Evolutionary conservation across 73 alveolate species (phyloP).

Genomic region (Urostyla sp.): DNA sequence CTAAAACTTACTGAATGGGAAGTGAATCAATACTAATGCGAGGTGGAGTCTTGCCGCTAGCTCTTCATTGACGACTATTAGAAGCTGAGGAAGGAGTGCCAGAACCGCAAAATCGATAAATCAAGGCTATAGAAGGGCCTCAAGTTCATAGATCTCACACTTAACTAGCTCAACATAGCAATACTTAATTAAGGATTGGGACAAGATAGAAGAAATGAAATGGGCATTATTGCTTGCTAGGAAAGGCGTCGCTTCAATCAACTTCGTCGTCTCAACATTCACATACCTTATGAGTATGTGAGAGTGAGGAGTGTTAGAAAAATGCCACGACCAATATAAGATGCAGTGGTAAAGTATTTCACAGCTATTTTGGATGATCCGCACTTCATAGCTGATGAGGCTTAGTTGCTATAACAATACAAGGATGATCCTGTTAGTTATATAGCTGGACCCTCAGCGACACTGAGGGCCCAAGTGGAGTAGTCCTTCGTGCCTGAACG

Average conservation of each 20-base stretch:
- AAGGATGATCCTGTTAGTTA: slow-evolving; percentile 45
- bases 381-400: slow-evolving; percentile 32
- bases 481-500: slow-evolving; percentile 14
- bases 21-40: too few relatives aligned
- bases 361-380: slow-evolving; percentile 7
- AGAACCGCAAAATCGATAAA: neutral
- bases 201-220: slow-evolving; percentile 10
- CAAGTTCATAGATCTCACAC: neutral
- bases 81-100: neutral
- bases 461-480: slow-evolving; percentile 1
- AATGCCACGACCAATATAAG: slow-evolving; percentile 1
- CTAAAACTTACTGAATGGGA: too few relatives aligned
- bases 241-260: slow-evolving; percentile 32
- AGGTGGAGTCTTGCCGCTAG: too few relatives aligned
- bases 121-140: neutral
- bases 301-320: neutral
- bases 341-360: slow-evolving; percentile 1
- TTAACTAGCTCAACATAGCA: slow-evolving; percentile 14
- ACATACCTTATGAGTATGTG: slow-evolving; percentile 13
- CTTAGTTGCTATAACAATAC: neutral
- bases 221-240: slow-evolving; percentile 25
- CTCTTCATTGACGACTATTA: too few relatives aligned
- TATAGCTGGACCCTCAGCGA: neutral
- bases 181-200: neutral
- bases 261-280: neutral